A percentile compares a stretch with the other conserved stretches of the same genome.
Evolutionary conservation across 2,329 filamentous ascomycete species (phyloP).

Genomic region (Epichloe glyceriae): DNA sequence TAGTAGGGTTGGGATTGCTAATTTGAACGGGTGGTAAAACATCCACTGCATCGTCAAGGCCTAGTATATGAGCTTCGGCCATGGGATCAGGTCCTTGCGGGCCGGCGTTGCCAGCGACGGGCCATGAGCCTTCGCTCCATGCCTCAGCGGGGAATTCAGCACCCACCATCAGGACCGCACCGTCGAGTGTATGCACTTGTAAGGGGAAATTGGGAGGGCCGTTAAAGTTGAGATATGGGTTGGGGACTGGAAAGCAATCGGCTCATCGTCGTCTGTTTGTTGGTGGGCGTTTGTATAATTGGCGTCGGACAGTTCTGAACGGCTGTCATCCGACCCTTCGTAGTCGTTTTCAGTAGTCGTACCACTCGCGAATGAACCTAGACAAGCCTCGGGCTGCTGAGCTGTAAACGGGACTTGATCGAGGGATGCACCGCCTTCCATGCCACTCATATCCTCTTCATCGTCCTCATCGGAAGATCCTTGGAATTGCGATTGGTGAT

Average conservation of each 20-base stretch:
- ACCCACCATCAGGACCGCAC: neutral
- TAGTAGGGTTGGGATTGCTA: conserved; percentile 22
- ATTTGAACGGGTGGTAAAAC: conserved; percentile 11
- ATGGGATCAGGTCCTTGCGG: neutral
- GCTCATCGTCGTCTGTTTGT: conserved; percentile 5
- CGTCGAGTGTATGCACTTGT: neutral
- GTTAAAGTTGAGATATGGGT: conserved; percentile 1
- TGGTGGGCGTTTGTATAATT: conserved; percentile 3
- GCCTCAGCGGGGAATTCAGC: neutral
- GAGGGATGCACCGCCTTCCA: conserved; percentile 20
- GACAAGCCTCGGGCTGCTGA: neutral
- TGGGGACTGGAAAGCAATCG: conserved; percentile 1
- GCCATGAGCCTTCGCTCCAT: neutral
- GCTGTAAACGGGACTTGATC: conserved; percentile 2
- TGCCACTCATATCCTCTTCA: conserved; percentile 23
- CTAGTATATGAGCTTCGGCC: neutral
- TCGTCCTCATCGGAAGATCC: conserved; percentile 11
- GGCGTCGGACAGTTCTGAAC: neutral
- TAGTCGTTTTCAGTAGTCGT: neutral
- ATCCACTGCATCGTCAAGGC: neutral
- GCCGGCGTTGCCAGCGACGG: neutral
- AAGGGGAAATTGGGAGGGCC: neutral
- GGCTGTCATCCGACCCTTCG: neutral
- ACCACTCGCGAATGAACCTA: neutral
- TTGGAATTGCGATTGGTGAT: conserved; percentile 2